Conservation (phyloP, 352 stramenopile genomes). For the Phytophthora capsici region DNA sequence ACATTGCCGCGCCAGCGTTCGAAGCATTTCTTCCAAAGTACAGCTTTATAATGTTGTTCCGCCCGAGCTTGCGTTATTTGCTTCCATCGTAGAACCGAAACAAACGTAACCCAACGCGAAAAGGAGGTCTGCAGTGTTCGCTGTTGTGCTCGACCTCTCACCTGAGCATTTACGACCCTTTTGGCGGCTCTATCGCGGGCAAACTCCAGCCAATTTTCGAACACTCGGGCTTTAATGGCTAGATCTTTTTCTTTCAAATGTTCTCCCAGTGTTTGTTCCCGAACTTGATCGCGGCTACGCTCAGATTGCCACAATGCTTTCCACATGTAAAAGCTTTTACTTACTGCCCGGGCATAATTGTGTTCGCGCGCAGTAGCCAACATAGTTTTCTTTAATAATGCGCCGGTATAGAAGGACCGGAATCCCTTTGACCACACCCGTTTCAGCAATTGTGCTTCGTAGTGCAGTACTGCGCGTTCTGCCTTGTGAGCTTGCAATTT, state of each 20-base stretch:
- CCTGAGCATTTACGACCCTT: slow-evolving; percentile 41
- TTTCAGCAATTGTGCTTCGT: slow-evolving; percentile 25
- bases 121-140: slow-evolving; percentile 34
- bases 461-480: slow-evolving; percentile 17
- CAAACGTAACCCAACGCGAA: slow-evolving; percentile 35
- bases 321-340: slow-evolving; percentile 26
- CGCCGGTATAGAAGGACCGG: slow-evolving; percentile 9
- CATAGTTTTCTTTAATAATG: slow-evolving; percentile 16
- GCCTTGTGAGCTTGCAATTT: slow-evolving; percentile 26
- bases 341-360: slow-evolving; percentile 1
- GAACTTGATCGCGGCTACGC: slow-evolving; percentile 1
- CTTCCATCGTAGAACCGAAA: slow-evolving; percentile 49
- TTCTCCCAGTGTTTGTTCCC: slow-evolving; percentile 9
- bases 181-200: slow-evolving; percentile 26
- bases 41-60: slow-evolving; percentile 31
- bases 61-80: slow-evolving; percentile 49
- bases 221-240: not conserved
- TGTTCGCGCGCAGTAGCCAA: slow-evolving; percentile 7
- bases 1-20: slow-evolving; percentile 39
- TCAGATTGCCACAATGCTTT: slow-evolving; percentile 20
- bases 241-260: slow-evolving; percentile 7
- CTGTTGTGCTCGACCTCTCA: slow-evolving; percentile 35
- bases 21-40: slow-evolving; percentile 42
- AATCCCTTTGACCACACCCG: slow-evolving; percentile 36
- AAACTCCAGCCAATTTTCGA: slow-evolving; percentile 34